Conservation (phyloP, 768 basidiomycete species). For the Suillus fuscotomentosus region DNA sequence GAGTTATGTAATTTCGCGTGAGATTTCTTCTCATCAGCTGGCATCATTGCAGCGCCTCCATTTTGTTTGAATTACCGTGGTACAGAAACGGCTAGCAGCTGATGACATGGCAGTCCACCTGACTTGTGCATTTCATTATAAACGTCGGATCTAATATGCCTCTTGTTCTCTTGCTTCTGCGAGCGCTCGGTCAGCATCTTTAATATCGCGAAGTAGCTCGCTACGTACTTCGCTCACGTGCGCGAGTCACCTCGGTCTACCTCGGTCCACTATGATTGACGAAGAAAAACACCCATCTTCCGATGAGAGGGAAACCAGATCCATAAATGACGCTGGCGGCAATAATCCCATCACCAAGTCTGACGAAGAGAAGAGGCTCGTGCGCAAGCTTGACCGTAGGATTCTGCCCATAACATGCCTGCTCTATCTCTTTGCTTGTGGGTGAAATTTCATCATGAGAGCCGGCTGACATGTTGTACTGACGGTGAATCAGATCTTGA, state of each 20-base stretch:
- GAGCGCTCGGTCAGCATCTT: neutral
- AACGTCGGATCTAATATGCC: neutral
- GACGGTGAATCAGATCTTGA: slow-evolving; percentile 48
- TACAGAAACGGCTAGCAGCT: neutral
- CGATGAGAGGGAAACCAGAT: neutral
- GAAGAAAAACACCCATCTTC: slow-evolving; percentile 7
- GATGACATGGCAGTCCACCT: neutral
- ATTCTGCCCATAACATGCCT: slow-evolving; percentile 59
- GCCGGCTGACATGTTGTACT: neutral
- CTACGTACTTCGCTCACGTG: neutral
- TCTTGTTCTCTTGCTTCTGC: neutral
- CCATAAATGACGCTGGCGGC: neutral
- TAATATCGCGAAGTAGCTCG: neutral
- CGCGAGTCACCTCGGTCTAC: neutral
- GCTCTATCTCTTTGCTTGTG: slow-evolving; percentile 75
- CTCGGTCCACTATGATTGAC: slow-evolving; percentile 1
- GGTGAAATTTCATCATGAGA: slow-evolving; percentile 24
- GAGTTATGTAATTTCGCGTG: neutral
- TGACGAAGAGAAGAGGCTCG: slow-evolving; percentile 34
- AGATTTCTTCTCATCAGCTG: neutral
- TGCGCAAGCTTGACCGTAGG: slow-evolving; percentile 35
- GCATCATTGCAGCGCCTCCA: neutral
- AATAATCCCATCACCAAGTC: slow-evolving; percentile 21
- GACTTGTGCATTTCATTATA: neutral
- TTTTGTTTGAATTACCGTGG: too few species aligned